Evolutionary conservation across 345 rosid species (phyloP), one percentile per base, ranked within the genome.

Genomic region (Nasturtium officinale): DNA sequence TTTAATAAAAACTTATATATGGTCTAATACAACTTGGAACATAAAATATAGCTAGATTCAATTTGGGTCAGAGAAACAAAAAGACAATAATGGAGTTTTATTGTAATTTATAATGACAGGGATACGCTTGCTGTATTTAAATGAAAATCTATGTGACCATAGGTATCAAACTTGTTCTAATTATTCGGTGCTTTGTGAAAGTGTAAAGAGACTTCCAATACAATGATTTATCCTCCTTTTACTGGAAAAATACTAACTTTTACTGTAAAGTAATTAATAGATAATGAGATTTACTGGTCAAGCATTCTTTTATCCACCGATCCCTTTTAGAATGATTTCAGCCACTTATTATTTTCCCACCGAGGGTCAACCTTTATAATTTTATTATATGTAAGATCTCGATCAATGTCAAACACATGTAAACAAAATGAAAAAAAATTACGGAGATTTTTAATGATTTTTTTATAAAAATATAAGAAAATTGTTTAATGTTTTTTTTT

Each of bases 151-250:
- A n/a, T 75, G 33, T 26, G 29, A 51, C 55, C 67, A 51, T 51
- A 20, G 47, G 29, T 75, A 29, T 20, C 3, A 58, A 66, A 7
- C 66, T 50, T 57, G 42, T 61, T 74, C 8, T 61, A 54, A 20
- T 76, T 69, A 69, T 76, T 76, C 74, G 64, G 60, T 67, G 68
- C 48, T 67, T 65, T 65, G 59, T 58, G 52, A 46, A 65, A 74
- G 72, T 65, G 77, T 74, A 60, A 58, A 60, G 73, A 59, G 61
- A 51, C 68, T 75, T 75, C 78, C 61, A 67, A 59, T 48, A 60
- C 47, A 67, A 75, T 60, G 62, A 67, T 61, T 60, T 67, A 54
- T 50, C 73, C 37, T 66, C 12, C 32, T 74, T 50, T 37, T 37
- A 58, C 48, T 66, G 72, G 38, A 52, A 74, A 57, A 66, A 37